phyloP scores from a whole-genome alignment of 495 filamentous ascomycete species.

The Lepidopterella palustris region DNA sequence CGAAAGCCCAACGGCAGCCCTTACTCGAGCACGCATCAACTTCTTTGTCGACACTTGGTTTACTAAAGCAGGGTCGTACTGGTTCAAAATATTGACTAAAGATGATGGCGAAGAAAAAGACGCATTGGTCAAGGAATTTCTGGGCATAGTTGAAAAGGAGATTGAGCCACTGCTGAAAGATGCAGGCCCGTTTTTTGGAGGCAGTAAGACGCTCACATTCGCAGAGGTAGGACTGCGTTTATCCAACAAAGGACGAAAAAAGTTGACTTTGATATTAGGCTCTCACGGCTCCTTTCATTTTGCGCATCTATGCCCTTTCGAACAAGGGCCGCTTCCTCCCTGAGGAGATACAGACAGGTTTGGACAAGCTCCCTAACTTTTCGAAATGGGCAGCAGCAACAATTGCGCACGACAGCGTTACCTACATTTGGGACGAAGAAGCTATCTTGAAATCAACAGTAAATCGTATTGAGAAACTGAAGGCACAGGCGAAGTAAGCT shows the following conservation, averaged over 20 bases:
- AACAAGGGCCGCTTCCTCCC: constrained; percentile 46
- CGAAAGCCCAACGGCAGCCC: constrained; percentile 33
- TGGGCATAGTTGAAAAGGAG: constrained; percentile 59
- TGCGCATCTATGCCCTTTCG: constrained; percentile 49
- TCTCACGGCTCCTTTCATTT: constrained; percentile 59
- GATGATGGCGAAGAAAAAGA: constrained; percentile 40
- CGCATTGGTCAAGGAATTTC: constrained; percentile 38
- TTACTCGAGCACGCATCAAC: constrained; percentile 59
- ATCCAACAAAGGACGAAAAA: not conserved
- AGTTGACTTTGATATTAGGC: constrained; percentile 39
- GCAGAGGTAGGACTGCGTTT: constrained; percentile 58
- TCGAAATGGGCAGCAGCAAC: constrained; percentile 61
- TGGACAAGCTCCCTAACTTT: constrained; percentile 56
- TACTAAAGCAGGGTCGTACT: constrained; percentile 50
- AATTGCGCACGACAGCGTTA: constrained; percentile 58
- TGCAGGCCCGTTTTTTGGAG: constrained; percentile 74
- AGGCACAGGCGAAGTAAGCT: constrained; percentile 32
- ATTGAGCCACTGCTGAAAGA: constrained; percentile 64
- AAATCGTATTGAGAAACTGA: constrained; percentile 28
- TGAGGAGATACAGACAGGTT: constrained; percentile 42
- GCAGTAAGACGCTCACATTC: constrained; percentile 63
- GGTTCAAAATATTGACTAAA: constrained; percentile 41
- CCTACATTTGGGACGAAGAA: constrained; percentile 54
- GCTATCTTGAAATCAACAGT: constrained; percentile 22
- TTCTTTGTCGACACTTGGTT: constrained; percentile 76